Conservation (phyloP, 306 rosid genomes). For the Fagus sylvatica region DNA sequence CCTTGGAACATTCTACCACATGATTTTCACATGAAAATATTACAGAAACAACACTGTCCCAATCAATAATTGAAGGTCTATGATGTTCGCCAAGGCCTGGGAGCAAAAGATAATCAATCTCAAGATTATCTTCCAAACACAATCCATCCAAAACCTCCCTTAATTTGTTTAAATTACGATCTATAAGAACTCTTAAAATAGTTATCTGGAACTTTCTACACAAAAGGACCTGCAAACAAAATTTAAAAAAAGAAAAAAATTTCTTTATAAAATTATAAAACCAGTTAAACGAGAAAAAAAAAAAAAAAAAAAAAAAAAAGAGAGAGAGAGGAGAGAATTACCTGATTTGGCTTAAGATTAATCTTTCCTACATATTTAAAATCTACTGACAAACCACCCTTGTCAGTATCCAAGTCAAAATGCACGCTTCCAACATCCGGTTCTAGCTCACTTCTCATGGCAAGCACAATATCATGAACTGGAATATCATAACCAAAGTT, state of each 20-base stretch:
- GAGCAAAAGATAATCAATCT: constrained; percentile 74
- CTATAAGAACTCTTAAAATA: constrained; percentile 47
- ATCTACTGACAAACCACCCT: constrained; percentile 50
- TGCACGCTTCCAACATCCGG: constrained; percentile 43
- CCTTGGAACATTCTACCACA: constrained; percentile 11
- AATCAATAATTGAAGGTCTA: constrained; percentile 40
- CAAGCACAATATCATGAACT: constrained; percentile 56
- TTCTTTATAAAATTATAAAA: neutral
- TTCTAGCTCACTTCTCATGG: constrained; percentile 51
- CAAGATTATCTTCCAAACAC: constrained; percentile 37
- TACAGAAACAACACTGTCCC: constrained; percentile 53
- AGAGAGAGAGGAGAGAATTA: constrained; percentile 26
- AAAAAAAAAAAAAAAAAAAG: constrained; percentile 10
- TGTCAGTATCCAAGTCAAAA: constrained; percentile 46
- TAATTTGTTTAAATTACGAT: constrained; percentile 36
- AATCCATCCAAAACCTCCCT: constrained; percentile 22
- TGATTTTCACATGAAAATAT: constrained; percentile 36
- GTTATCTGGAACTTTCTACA: constrained; percentile 68
- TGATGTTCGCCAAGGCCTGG: constrained; percentile 39
- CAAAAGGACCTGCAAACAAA: constrained; percentile 51
- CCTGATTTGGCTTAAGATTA: constrained; percentile 51
- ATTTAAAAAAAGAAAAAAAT: neutral
- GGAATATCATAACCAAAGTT: constrained; percentile 47
- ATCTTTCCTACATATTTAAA: constrained; percentile 53
- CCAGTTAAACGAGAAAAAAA: neutral